Percentiles rank a stretch among this genome's conserved stretches.
Conservation (phyloP, 2,329 filamentous ascomycete species). For the Aspergillus cejpii region DNA sequence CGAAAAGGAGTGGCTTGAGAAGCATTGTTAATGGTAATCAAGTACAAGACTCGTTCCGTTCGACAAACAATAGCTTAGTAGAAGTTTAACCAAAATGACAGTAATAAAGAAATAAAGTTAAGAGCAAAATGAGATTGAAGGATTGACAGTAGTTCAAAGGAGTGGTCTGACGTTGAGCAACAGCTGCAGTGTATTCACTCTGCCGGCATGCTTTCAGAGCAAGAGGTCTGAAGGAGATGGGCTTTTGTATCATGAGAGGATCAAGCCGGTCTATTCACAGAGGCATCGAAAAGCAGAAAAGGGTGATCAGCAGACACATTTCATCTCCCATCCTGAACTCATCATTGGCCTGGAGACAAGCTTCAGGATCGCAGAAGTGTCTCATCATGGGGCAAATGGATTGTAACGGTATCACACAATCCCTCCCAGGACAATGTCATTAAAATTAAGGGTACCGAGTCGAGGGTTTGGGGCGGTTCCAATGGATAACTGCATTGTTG, state of each 20-base stretch:
- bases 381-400: background rate
- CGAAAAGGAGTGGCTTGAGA: slow-evolving; percentile 12
- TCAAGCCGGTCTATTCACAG: background rate
- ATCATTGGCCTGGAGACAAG: background rate
- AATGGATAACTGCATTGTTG: background rate
- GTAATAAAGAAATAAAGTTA: background rate
- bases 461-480: background rate
- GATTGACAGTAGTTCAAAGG: background rate
- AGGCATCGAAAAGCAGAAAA: background rate
- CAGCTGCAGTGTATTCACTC: too few relatives aligned
- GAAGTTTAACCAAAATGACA: background rate
- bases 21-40: slow-evolving; percentile 8
- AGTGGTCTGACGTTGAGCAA: background rate
- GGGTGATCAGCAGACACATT: background rate
- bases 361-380: background rate
- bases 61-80: background rate
- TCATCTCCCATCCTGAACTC: background rate
- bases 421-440: background rate
- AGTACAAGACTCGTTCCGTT: too few relatives aligned
- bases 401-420: slow-evolving; percentile 1
- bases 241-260: background rate
- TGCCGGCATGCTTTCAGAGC: background rate
- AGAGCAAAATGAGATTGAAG: background rate
- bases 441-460: background rate
- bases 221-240: background rate